Evolutionary conservation across 148 eudicot species (phyloP), one percentile per base, ranked within the genome.

Genomic region (Oxyria digyna): DNA sequence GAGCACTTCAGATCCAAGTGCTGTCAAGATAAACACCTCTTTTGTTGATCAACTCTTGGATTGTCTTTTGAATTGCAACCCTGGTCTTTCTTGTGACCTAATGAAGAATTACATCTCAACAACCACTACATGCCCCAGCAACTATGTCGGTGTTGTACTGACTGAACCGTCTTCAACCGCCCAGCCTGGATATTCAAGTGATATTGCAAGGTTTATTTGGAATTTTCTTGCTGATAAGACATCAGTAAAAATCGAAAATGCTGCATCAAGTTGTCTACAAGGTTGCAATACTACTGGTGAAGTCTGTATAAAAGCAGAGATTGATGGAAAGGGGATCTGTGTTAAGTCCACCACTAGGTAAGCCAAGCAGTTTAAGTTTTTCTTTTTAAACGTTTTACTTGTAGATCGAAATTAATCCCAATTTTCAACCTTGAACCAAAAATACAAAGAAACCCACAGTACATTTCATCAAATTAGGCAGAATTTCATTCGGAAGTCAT

Each of bases 151-250:
- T 74, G 96, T 94, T 43, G 64, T 94, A 21, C 72, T 78, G 13
- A 84, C 85, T 52, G 96, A 90, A 72, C 98, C 98, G 68, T 87
- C 91, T n/a, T 79, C 88, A 59, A 72, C 80, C 9, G 88, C 91
- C 43, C 76, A 81, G 79, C 85, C 81, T 74, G 83, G 81, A 41
- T 83, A 83, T 77, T 79, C 87, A 6, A 84, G 89, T 24, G 98
- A 94, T 75, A 78, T 90, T 76, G 78, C 98, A 24, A 84, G 97
- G 71, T 94, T 94, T 74, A 71, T 86, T 66, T 89, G 95, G 95
- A 94, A 90, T 73, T 94, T 90, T 71, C 74, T 94, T 70, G 92
- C 98, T 35, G 96, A 94, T 35, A 94, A 79, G 76, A 87, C 98
- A 35, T 81, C 98, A 26, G 6, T 42, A 23, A 74, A 78, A 63